These are phyloP conservation scores for Yamadazyma blattariae DNA, from an alignment of 1,139 yeast species.

Conservation along the genomic window DNA sequence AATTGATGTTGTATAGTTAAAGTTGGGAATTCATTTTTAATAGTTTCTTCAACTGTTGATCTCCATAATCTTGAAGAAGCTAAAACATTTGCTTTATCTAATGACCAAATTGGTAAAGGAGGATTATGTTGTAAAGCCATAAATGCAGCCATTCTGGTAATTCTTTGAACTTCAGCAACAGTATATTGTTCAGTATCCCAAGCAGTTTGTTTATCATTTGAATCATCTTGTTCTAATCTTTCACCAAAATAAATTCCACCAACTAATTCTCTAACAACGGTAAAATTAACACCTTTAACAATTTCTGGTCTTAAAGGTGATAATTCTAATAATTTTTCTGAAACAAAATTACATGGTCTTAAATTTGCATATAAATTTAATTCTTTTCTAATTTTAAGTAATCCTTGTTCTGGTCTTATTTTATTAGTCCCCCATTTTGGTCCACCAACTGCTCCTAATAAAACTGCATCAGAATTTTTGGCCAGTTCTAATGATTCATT, in stretches of 20 bases:
- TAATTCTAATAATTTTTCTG: slow-evolving; percentile 77
- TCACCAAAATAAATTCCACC: slow-evolving; percentile 98
- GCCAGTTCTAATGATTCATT: slow-evolving; percentile 84
- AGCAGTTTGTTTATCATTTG: slow-evolving; percentile 61
- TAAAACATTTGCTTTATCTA: slow-evolving; percentile 95
- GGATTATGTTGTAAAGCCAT: slow-evolving; percentile 91
- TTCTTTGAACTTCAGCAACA: slow-evolving; percentile 87
- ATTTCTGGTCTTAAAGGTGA: slow-evolving; percentile 84
- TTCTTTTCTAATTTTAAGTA: slow-evolving; percentile 89
- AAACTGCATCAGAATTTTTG: slow-evolving; percentile 85
- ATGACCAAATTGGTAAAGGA: slow-evolving; percentile 91
- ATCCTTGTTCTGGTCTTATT: slow-evolving; percentile 97
- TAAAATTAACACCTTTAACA: slow-evolving; percentile 86
- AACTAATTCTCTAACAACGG: slow-evolving; percentile 92
- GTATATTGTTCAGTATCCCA: slow-evolving; percentile 93
- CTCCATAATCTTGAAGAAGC: slow-evolving; percentile 98
- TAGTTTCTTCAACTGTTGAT: slow-evolving; percentile 82
- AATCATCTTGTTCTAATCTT: slow-evolving; percentile 86
- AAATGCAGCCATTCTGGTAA: slow-evolving; percentile 97
- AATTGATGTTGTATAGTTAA: slow-evolving; percentile 85
- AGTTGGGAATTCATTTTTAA: slow-evolving; percentile 85
- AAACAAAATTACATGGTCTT: slow-evolving; percentile 94
- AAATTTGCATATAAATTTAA: slow-evolving; percentile 90
- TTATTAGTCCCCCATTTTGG: slow-evolving; percentile 97
- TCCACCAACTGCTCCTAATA: slow-evolving; percentile 97